phyloP scores from a whole-genome alignment of 2,329 filamentous ascomycete species.

The Colletotrichum sp. region DNA sequence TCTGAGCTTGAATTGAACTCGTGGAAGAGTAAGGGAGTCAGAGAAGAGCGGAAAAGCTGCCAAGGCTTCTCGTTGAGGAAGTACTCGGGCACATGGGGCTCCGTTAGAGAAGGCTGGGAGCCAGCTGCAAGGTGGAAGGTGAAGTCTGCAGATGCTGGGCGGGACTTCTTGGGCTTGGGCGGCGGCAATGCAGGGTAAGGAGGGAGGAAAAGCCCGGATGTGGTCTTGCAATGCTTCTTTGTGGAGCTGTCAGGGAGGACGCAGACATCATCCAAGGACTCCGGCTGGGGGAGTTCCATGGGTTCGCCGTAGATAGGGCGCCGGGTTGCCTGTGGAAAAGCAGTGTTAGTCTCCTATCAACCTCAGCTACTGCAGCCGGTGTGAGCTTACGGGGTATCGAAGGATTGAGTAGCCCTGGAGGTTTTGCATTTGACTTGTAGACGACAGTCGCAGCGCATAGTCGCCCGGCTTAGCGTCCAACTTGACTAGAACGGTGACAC shows the following conservation, averaged over 20 bases:
- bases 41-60: conserved; percentile 15
- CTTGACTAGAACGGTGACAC: conserved; percentile 26
- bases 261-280: conserved; percentile 5
- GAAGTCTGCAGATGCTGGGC: conserved; percentile 13
- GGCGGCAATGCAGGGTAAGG: conserved; percentile 15
- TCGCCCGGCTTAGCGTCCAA: conserved; percentile 22
- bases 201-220: conserved; percentile 1
- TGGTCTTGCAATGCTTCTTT: conserved; percentile 9
- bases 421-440: conserved; percentile 27
- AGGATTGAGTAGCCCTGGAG: conserved; percentile 26
- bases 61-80: conserved; percentile 18
- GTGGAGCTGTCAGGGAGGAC: conserved; percentile 21
- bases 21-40: conserved; percentile 24
- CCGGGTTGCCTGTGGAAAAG: not conserved
- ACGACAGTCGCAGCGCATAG: conserved; percentile 26
- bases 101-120: not conserved
- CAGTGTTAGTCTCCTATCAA: not conserved
- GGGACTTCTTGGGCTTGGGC: conserved; percentile 10
- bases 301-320: conserved; percentile 21
- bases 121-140: conserved; percentile 5
- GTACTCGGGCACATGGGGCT: not conserved
- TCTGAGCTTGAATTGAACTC: not conserved
- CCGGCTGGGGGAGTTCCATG: conserved; percentile 19
- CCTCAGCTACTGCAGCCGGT: not conserved
- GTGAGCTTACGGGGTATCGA: conserved; percentile 1